A percentile compares a stretch with the other conserved stretches of the same genome.
Conservation (phyloP, 2,329 filamentous ascomycete species). For the Penicillium griseofulvum region DNA sequence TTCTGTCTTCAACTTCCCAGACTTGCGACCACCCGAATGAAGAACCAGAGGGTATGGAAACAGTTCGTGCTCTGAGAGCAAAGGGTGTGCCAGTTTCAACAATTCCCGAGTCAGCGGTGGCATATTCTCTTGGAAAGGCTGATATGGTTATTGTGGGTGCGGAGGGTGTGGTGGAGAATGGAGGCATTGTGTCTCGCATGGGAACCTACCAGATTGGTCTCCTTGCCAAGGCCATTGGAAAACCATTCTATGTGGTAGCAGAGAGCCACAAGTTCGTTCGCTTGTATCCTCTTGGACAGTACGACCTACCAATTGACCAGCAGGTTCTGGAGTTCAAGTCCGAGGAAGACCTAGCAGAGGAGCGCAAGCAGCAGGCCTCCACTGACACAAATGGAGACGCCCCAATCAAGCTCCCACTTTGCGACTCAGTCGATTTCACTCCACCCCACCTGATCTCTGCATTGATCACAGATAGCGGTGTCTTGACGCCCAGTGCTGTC, state of each 20-base stretch:
- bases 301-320: constrained; percentile 77
- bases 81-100: constrained; percentile 80
- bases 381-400: constrained; percentile 18
- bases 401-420: constrained; percentile 24
- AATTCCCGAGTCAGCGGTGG: constrained; percentile 71
- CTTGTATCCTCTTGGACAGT: constrained; percentile 77
- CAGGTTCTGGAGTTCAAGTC: constrained; percentile 71
- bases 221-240: constrained; percentile 68
- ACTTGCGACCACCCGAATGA: constrained; percentile 27
- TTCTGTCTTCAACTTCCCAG: constrained; percentile 47
- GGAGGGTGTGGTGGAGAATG: constrained; percentile 91
- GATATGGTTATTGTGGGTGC: constrained; percentile 65
- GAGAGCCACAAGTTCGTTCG: constrained; percentile 97
- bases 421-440: constrained; percentile 49
- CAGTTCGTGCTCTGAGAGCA: constrained; percentile 68
- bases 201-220: constrained; percentile 84
- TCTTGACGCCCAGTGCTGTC: constrained; percentile 62
- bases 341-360: constrained; percentile 47
- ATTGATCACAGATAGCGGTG: constrained; percentile 64
- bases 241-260: constrained; percentile 84
- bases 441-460: constrained; percentile 62
- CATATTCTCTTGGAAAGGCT: constrained; percentile 74
- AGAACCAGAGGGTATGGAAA: constrained; percentile 63
- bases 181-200: constrained; percentile 84
- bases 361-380: constrained; percentile 45